Percentiles rank a stretch among this genome's conserved stretches.
Evolutionary conservation across 2,329 filamentous ascomycete genomes (phyloP).

Genomic region (Mycosphaerella sp.): DNA sequence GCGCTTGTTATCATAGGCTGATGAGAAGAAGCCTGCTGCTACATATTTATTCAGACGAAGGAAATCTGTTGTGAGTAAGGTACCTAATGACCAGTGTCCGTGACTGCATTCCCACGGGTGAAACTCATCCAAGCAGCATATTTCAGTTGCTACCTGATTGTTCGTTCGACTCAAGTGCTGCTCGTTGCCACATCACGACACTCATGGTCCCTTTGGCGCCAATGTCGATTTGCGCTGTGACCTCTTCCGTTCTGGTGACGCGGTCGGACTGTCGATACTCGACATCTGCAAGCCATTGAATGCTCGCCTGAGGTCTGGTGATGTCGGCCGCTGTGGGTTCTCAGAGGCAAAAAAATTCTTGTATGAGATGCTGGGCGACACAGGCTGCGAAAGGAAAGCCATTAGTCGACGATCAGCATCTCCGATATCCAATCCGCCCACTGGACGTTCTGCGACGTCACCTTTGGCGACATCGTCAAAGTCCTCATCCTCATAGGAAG

Average conservation of each 20-base stretch:
- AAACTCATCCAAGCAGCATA: neutral
- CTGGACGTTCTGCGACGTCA: constrained; percentile 3
- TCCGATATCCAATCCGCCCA: neutral
- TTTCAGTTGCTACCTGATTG: neutral
- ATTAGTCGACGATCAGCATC: constrained; percentile 13
- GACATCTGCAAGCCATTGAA: constrained; percentile 20
- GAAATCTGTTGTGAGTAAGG: neutral
- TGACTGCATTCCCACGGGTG: neutral
- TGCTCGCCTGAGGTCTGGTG: constrained; percentile 13
- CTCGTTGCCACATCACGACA: neutral
- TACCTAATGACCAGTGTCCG: neutral
- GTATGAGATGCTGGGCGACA: constrained; percentile 21
- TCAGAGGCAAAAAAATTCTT: constrained; percentile 18
- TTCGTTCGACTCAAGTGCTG: neutral
- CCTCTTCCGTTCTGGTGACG: neutral
- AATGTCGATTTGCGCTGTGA: neutral
- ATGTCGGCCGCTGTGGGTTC: constrained; percentile 9
- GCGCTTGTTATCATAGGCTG: neutral
- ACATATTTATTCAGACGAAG: neutral
- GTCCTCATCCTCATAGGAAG: constrained; percentile 23
- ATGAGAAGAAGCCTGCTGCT: too few species aligned
- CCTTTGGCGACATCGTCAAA: constrained; percentile 13
- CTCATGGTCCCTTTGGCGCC: neutral
- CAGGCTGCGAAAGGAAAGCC: constrained; percentile 21
- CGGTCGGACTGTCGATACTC: constrained; percentile 1